These are phyloP conservation scores for Mortierella sp. DNA, from an alignment of 371 early-diverging fungal species.

Conservation along the genomic window DNA sequence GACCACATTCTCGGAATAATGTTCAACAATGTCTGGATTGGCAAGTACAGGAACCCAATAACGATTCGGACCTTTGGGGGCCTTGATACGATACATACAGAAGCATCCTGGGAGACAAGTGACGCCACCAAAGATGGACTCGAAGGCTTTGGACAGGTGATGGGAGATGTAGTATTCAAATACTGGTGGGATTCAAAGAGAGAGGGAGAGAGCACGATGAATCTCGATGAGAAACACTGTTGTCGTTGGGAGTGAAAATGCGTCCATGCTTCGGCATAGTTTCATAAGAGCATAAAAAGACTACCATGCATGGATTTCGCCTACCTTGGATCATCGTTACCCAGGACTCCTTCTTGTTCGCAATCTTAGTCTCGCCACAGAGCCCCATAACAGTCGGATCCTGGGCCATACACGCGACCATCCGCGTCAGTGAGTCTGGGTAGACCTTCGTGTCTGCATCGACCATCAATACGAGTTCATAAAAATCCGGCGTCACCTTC, in stretches of 20 bases:
- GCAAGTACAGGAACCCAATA: constrained; percentile 87
- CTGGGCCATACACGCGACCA: constrained; percentile 82
- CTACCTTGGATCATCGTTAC: constrained; percentile 91
- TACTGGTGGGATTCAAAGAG: constrained; percentile 60
- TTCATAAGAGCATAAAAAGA: background rate
- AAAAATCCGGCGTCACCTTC: constrained; percentile 84
- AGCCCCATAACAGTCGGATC: constrained; percentile 85
- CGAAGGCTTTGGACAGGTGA: constrained; percentile 93
- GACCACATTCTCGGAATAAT: constrained; percentile 94
- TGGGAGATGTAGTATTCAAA: constrained; percentile 97
- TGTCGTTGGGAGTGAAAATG: background rate
- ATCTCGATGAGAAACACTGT: no score
- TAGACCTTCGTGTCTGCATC: constrained; percentile 95
- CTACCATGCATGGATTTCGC: background rate
- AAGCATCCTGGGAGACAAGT: constrained; percentile 98
- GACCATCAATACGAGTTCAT: constrained; percentile 94
- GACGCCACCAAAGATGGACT: constrained; percentile 94
- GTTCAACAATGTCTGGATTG: constrained; percentile 90
- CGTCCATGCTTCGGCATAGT: background rate
- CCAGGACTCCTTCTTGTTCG: constrained; percentile 83
- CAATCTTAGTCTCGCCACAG: constrained; percentile 87
- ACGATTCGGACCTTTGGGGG: constrained; percentile 72
- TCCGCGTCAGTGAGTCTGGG: constrained; percentile 76
- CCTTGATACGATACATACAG: constrained; percentile 92
- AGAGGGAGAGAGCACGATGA: background rate